phyloP scores from a whole-genome alignment of 2,329 filamentous ascomycete genomes.

The Bretziella fagacearum region DNA sequence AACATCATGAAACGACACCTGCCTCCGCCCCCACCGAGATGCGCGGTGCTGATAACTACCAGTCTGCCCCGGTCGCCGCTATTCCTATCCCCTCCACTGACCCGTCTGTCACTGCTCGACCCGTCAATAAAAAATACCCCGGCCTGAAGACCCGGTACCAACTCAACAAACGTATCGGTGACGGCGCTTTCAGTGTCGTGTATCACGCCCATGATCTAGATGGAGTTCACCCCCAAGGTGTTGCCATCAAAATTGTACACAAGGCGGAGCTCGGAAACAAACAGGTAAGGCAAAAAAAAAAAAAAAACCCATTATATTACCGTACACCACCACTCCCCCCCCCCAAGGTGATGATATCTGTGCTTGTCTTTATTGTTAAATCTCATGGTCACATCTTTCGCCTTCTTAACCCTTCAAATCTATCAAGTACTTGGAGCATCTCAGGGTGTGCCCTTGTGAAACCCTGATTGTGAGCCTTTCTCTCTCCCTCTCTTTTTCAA shows the following conservation, averaged over 20 bases:
- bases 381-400: too few species aligned
- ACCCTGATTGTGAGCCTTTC: too few species aligned
- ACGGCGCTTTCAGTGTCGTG: constrained; percentile 97
- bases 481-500: too few species aligned
- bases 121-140: constrained; percentile 19
- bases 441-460: too few species aligned
- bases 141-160: constrained; percentile 50
- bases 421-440: too few species aligned
- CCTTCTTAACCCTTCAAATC: too few species aligned
- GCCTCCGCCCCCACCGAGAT: not conserved
- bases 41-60: not conserved
- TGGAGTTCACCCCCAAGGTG: constrained; percentile 51
- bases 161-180: constrained; percentile 56
- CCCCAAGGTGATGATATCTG: constrained; percentile 15
- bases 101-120: too few species aligned
- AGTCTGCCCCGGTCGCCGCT: not conserved
- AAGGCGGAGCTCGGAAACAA: constrained; percentile 98
- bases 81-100: not conserved
- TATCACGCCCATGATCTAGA: constrained; percentile 69
- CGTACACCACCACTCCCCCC: not conserved
- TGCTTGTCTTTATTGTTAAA: too few species aligned
- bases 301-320: not conserved
- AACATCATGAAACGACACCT: constrained; percentile 9
- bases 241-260: constrained; percentile 95
- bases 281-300: constrained; percentile 94